Base-by-base conservation (phyloP, 306 rosid species). In the Rubus idaeus region DNA sequence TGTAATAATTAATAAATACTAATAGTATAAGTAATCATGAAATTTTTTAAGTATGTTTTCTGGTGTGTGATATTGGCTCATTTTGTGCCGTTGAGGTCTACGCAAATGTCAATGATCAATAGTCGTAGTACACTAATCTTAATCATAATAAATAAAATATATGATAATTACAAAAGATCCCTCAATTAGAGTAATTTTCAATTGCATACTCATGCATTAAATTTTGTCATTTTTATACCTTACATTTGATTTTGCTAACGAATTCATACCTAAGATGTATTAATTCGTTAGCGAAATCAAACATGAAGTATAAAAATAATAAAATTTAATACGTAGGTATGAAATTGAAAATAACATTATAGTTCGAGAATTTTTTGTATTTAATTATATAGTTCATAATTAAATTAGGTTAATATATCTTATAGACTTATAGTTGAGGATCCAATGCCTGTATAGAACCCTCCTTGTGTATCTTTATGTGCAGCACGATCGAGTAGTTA, bases 381-480 rank as follows among this genome's bases (percentile, higher is more conserved):
- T 1, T 23, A 23, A 23, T 23, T 23, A 23, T 23, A 30, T 30
- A 30, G 18, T 51, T 6, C 17, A 17, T 18, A 18, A 39, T 8
- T 39, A 46, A 37, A 16, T 52, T 52, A 70, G 13, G 75, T 30
- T 17, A 37, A 39, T 11, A n/a, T n/a, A n/a, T 60, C 40, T 45
- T 23, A 18, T 4, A 5, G 76, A 45, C 40, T 45, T 23, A 18
- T 4, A 5, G 76, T 35, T 70, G 75, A 47, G 81, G 71, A 78
- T 78, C 81, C 76, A 70, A 70, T 78, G 81, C 52, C 20, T 45
- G 12, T 12, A 57, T n/a, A 51, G 62, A 20, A 40, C 64, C 55
- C 16, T 40, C 55, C 16, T 40, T 40, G 23, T 8, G 17, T 45
- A 18, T 30, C 68, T 49, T 23, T 10, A 10, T 45, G 35, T 0